A percentile compares a stretch with the other conserved stretches of the same genome.
phyloP scores from a whole-genome alignment of 768 basidiomycete species.

The Mrakia gelida region DNA sequence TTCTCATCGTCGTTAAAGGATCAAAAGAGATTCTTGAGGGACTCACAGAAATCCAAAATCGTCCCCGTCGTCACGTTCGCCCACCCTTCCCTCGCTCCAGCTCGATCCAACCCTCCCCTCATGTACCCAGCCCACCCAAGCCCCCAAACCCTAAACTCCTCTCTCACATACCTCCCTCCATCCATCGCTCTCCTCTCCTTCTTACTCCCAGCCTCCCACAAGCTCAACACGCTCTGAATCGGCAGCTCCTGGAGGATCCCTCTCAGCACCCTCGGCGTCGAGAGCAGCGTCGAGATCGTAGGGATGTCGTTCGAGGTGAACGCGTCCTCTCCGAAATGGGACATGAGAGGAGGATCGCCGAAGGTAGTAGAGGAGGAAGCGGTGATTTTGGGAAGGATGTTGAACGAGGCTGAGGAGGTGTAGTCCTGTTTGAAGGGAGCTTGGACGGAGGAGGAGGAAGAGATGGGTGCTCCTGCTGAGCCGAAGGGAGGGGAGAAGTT shows the following conservation, averaged over 20 bases:
- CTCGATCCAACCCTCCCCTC: conserved; percentile 13
- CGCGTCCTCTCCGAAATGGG: conserved; percentile 4
- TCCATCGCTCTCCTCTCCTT: conserved; percentile 1
- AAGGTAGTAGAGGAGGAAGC: background rate
- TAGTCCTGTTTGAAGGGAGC: background rate
- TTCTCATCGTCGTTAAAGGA: background rate
- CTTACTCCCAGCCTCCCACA: conserved; percentile 14
- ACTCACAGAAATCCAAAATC: conserved; percentile 27
- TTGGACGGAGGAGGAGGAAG: background rate
- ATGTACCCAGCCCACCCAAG: conserved; percentile 30
- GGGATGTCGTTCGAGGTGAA: background rate
- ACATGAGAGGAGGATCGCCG: background rate
- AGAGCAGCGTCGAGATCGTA: conserved; percentile 2
- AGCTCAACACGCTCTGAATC: conserved; percentile 16
- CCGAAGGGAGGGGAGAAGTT: background rate
- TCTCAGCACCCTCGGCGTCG: background rate
- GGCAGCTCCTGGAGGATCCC: conserved; percentile 7
- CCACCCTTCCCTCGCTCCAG: conserved; percentile 13
- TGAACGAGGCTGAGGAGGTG: conserved; percentile 16
- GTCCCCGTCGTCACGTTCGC: conserved; percentile 5
- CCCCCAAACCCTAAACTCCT: conserved; percentile 28
- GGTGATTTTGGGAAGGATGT: conserved; percentile 2
- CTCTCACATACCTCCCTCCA: background rate
- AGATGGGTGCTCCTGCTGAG: background rate
- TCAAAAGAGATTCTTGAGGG: background rate